These are phyloP conservation scores for Cladophialophora exuberans DNA, from an alignment of 2,329 filamentous ascomycete species.

Conservation along the genomic window DNA sequence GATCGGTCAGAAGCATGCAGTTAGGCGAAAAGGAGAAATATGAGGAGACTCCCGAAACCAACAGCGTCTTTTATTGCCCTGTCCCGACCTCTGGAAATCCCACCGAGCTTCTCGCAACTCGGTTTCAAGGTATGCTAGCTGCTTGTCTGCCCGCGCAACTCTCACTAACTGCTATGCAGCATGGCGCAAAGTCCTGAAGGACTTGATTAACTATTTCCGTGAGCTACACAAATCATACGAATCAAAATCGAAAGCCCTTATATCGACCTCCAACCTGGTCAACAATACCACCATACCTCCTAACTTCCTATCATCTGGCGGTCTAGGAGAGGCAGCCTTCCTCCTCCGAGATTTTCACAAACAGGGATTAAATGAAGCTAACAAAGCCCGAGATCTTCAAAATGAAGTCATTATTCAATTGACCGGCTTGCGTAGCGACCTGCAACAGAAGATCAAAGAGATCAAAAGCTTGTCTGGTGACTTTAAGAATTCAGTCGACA, in stretches of 20 bases:
- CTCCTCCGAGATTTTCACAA: conserved; percentile 83
- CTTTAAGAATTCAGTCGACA: conserved; percentile 95
- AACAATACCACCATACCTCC: conserved; percentile 77
- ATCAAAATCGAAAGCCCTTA: conserved; percentile 75
- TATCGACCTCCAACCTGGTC: conserved; percentile 81
- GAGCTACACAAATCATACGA: conserved; percentile 92
- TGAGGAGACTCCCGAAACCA: conserved; percentile 68
- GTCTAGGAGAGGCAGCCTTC: conserved; percentile 83
- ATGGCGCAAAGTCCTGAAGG: conserved; percentile 94
- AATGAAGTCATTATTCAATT: conserved; percentile 87
- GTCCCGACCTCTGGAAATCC: conserved; percentile 86
- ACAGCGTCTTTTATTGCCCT: conserved; percentile 87
- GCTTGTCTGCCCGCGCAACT: background rate
- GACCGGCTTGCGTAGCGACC: conserved; percentile 80
- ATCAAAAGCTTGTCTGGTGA: conserved; percentile 92
- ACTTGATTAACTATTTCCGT: conserved; percentile 89
- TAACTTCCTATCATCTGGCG: conserved; percentile 76
- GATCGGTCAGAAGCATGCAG: conserved; percentile 80
- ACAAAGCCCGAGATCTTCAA: conserved; percentile 88
- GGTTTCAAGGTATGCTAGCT: conserved; percentile 75
- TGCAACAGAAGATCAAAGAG: conserved; percentile 97
- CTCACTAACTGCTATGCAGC: conserved; percentile 54
- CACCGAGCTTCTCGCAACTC: conserved; percentile 81
- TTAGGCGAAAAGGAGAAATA: conserved; percentile 65
- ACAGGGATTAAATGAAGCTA: conserved; percentile 75